Percentiles rank a stretch among this genome's conserved stretches.
phyloP scores from a whole-genome alignment of 306 rosid species.

The Medicago arabica region DNA sequence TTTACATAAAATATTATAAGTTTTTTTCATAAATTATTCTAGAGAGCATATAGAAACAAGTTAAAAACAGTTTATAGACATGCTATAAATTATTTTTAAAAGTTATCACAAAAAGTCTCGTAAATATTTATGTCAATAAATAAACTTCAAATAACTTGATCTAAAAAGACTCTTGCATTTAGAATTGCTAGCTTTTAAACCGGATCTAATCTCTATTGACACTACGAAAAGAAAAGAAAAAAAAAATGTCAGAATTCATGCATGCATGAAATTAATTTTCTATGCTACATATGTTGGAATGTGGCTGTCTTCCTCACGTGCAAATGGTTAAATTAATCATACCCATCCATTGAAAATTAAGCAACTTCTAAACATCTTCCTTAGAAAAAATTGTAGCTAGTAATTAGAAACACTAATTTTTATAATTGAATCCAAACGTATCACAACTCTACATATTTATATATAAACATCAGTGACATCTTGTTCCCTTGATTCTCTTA shows the following conservation, averaged over 20 bases:
- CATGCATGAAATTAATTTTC: slow-evolving; percentile 16
- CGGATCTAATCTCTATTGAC: slow-evolving; percentile 21
- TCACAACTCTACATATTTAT: slow-evolving; percentile 45
- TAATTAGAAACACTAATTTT: slow-evolving; percentile 27
- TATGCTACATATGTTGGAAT: background rate
- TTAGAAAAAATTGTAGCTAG: background rate
- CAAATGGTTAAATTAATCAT: background rate
- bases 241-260: background rate
- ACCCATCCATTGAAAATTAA: slow-evolving; percentile 16
- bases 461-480: slow-evolving; percentile 60
- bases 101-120: background rate
- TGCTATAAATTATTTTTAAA: background rate
- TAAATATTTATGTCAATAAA: no score
- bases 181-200: slow-evolving; percentile 9
- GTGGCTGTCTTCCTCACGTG: slow-evolving; percentile 24
- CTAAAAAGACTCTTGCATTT: background rate
- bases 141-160: no score
- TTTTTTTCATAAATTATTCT: no score
- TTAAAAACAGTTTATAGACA: no score
- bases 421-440: slow-evolving; percentile 29
- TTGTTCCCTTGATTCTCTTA: slow-evolving; percentile 69
- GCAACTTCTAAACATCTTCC: slow-evolving; percentile 57
- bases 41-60: no score
- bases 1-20: no score
- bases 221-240: background rate